Conservation (phyloP, 2,329 filamentous ascomycete genomes). For the Neofusicoccum ribis region DNA sequence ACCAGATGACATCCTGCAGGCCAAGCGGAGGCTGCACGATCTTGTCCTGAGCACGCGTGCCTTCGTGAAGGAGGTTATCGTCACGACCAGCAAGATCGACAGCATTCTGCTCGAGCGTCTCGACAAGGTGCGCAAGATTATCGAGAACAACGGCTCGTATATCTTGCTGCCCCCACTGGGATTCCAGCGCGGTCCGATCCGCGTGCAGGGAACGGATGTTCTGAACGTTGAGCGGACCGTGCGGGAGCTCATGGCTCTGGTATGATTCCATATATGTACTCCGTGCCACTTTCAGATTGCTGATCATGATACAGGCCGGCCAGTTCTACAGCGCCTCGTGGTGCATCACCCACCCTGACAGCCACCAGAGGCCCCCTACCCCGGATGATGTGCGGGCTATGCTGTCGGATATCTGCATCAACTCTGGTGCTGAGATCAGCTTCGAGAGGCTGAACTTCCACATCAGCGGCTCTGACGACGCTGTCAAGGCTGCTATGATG, state of each 20-base stretch:
- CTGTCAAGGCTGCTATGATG: slow-evolving; percentile 91
- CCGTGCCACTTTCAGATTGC: slow-evolving; percentile 24
- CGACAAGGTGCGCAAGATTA: slow-evolving; percentile 97
- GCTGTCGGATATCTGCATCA: slow-evolving; percentile 92
- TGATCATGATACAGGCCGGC: slow-evolving; percentile 62
- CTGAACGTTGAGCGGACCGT: slow-evolving; percentile 93
- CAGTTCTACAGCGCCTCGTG: slow-evolving; percentile 98
- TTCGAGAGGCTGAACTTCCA: slow-evolving; percentile 95
- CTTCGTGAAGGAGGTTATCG: slow-evolving; percentile 83
- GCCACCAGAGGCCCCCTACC: slow-evolving; percentile 61
- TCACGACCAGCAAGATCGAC: slow-evolving; percentile 91
- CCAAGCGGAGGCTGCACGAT: slow-evolving; percentile 89
- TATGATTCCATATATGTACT: slow-evolving; percentile 48
- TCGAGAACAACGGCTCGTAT: slow-evolving; percentile 93
- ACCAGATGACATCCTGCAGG: slow-evolving; percentile 78
- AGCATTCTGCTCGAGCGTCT: slow-evolving; percentile 86
- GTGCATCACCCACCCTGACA: slow-evolving; percentile 83
- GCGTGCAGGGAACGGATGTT: slow-evolving; percentile 90
- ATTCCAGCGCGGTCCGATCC: slow-evolving; percentile 78
- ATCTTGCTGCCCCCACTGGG: slow-evolving; percentile 89
- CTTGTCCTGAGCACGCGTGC: slow-evolving; percentile 75
- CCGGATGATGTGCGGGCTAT: slow-evolving; percentile 78
- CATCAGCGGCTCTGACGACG: slow-evolving; percentile 92
- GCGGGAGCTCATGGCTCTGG: slow-evolving; percentile 90
- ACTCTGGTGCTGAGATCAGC: slow-evolving; percentile 89